Conservation (phyloP, 2,329 filamentous ascomycete genomes). For the Decorospora gaudefroyi region DNA sequence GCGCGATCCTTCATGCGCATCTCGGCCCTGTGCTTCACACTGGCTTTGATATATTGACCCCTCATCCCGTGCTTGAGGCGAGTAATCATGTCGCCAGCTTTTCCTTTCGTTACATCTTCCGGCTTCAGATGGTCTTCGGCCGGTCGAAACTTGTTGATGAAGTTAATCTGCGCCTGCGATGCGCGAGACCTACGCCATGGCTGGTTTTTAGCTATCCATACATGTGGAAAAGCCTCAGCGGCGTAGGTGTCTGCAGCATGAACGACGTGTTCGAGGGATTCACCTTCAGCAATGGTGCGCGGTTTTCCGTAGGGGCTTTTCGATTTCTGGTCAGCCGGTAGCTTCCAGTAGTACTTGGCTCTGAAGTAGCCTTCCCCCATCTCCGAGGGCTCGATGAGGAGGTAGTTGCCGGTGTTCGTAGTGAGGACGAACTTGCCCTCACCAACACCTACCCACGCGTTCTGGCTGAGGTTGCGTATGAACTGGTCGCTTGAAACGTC, state of each 20-base stretch:
- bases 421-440: slow-evolving; percentile 71
- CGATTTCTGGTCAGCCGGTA: slow-evolving; percentile 42
- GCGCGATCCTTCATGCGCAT: slow-evolving; percentile 52
- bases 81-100: slow-evolving; percentile 87
- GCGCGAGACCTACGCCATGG: slow-evolving; percentile 72
- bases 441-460: slow-evolving; percentile 83
- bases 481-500: slow-evolving; percentile 79
- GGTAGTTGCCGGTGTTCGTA: slow-evolving; percentile 63
- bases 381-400: slow-evolving; percentile 57
- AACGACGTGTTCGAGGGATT: slow-evolving; percentile 74
- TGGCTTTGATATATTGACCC: slow-evolving; percentile 56
- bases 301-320: slow-evolving; percentile 69
- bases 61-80: slow-evolving; percentile 83
- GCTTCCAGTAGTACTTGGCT: slow-evolving; percentile 51
- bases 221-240: slow-evolving; percentile 64
- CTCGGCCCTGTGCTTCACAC: slow-evolving; percentile 35
- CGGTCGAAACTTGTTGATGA: slow-evolving; percentile 68
- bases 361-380: slow-evolving; percentile 46
- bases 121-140: slow-evolving; percentile 60
- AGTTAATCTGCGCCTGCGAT: slow-evolving; percentile 64
- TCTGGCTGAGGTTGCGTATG: slow-evolving; percentile 73
- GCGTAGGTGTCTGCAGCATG: slow-evolving; percentile 85
- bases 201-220: slow-evolving; percentile 68
- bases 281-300: slow-evolving; percentile 66
- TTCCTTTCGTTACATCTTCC: slow-evolving; percentile 72